Percentiles rank a stretch among this genome's conserved stretches.
phyloP scores from a whole-genome alignment of 345 rosid species.

The Aurinia saxatilis region DNA sequence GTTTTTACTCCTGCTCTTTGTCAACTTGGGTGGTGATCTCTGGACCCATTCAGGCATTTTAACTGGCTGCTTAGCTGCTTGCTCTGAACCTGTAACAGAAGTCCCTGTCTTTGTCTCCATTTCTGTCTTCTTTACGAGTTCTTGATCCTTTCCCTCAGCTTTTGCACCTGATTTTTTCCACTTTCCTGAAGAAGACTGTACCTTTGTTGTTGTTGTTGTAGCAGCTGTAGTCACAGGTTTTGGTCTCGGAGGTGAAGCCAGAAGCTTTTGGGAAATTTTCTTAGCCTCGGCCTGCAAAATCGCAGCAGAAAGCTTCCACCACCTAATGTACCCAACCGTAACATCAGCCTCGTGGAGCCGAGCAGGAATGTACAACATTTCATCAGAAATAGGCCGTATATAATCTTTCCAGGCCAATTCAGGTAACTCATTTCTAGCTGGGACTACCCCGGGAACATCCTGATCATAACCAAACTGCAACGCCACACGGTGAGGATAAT shows the following conservation, averaged over 20 bases:
- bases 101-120: not conserved
- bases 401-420: slow-evolving; percentile 30
- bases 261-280: slow-evolving; percentile 3
- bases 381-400: slow-evolving; percentile 18
- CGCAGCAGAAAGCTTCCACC: slow-evolving; percentile 26
- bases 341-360: slow-evolving; percentile 22
- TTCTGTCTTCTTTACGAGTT: not conserved
- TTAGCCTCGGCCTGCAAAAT: slow-evolving; percentile 8
- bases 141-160: slow-evolving; percentile 10
- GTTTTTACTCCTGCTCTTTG: slow-evolving; percentile 5
- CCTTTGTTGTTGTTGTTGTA: slow-evolving; percentile 1
- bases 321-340: slow-evolving; percentile 24
- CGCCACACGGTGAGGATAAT: slow-evolving; percentile 32
- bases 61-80: not conserved
- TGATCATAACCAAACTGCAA: slow-evolving; percentile 32
- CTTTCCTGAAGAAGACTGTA: not conserved
- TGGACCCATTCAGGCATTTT: slow-evolving; percentile 19
- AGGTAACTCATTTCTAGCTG: slow-evolving; percentile 6
- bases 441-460: slow-evolving; percentile 30
- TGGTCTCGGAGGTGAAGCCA: not conserved
- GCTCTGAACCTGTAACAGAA: not conserved
- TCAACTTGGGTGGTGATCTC: not conserved
- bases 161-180: not conserved
- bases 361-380: slow-evolving; percentile 23
- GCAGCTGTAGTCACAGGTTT: not conserved